Percentiles rank a stretch among this genome's conserved stretches.
phyloP scores from a whole-genome alignment of 495 filamentous ascomycete species.

The Geopyxis carbonaria region DNA sequence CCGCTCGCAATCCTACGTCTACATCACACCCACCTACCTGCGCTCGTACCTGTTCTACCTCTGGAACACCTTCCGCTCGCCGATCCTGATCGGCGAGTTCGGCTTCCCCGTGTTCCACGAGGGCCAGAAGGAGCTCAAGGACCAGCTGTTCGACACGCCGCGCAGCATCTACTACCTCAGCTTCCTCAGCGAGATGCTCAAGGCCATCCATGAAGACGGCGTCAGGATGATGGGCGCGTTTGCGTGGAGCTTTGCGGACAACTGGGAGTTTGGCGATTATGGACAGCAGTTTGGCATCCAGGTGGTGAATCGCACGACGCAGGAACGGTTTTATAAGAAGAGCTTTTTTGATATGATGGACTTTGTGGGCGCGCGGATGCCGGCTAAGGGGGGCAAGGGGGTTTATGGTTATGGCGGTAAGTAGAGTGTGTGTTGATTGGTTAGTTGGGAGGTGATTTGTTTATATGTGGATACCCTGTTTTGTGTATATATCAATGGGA shows the following conservation, averaged over 20 bases:
- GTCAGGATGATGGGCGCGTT: constrained; percentile 32
- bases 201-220: constrained; percentile 31
- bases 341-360: too few species aligned
- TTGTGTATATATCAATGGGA: too few species aligned
- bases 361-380: too few species aligned
- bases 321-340: too few species aligned
- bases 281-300: constrained; percentile 29
- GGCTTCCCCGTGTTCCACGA: too few species aligned
- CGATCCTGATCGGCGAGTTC: constrained; percentile 25
- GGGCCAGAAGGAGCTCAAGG: constrained; percentile 21
- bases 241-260: constrained; percentile 32
- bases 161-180: constrained; percentile 30
- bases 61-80: constrained; percentile 30
- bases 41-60: constrained; percentile 30
- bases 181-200: constrained; percentile 31
- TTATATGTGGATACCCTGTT: too few species aligned
- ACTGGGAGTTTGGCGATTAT: constrained; percentile 34
- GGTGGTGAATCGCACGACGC: too few species aligned
- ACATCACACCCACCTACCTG: constrained; percentile 20
- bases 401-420: too few species aligned
- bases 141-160: constrained; percentile 29
- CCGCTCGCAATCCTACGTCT: constrained; percentile 29
- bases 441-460: too few species aligned
- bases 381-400: too few species aligned
- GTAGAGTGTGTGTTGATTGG: too few species aligned